Conservation (phyloP, 352 stramenopile genomes). For the Phytophthora fragariaefolia region DNA sequence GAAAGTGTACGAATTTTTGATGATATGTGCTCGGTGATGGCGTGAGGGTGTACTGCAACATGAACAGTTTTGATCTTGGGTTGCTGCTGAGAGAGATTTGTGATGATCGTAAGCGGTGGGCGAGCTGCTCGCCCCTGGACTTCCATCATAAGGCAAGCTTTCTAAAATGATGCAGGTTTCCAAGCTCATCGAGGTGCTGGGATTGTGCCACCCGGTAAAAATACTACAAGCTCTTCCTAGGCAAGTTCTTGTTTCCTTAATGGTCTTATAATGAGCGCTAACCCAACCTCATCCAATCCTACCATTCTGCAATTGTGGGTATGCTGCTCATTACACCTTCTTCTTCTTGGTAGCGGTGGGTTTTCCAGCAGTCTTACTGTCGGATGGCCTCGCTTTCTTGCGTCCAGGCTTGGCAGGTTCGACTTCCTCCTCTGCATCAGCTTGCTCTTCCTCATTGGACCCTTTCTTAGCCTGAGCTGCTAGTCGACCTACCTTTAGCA, state of each 20-base stretch:
- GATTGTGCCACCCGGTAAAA: conserved; percentile 29
- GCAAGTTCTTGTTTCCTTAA: neutral
- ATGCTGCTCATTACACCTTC: conserved; percentile 28
- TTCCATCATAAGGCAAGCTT: conserved; percentile 20
- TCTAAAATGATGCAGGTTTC: neutral
- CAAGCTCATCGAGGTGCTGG: neutral
- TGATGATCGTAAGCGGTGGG: conserved; percentile 31
- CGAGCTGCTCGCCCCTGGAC: conserved; percentile 9
- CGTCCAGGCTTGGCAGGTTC: conserved; percentile 11
- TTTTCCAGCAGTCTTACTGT: conserved; percentile 6
- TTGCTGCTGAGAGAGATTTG: conserved; percentile 24
- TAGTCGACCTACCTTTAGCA: conserved; percentile 59
- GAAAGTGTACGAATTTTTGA: conserved; percentile 23
- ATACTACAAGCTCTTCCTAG: conserved; percentile 22
- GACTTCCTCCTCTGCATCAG: conserved; percentile 8
- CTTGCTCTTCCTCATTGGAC: neutral
- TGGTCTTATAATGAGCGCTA: conserved; percentile 29
- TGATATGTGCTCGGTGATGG: neutral
- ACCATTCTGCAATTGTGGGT: conserved; percentile 10
- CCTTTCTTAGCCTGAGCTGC: conserved; percentile 25
- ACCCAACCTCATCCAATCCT: neutral
- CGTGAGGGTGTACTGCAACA: conserved; percentile 7
- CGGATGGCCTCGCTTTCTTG: conserved; percentile 21
- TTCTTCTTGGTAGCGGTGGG: conserved; percentile 33
- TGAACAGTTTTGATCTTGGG: conserved; percentile 9